phyloP scores from a whole-genome alignment of 768 basidiomycete species.

The Lactarius psammicola region DNA sequence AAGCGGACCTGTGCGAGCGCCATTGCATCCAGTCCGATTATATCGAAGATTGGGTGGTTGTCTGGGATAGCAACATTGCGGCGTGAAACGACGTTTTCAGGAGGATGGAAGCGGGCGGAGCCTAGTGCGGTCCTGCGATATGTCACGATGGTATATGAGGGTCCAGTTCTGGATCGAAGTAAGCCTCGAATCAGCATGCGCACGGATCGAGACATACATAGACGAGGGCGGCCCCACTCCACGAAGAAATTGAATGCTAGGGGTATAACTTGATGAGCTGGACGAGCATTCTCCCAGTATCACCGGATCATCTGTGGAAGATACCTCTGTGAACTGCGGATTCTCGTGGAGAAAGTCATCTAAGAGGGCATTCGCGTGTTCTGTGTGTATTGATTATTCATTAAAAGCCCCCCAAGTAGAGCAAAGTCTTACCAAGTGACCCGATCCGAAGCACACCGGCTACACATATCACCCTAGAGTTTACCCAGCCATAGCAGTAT shows the following conservation, averaged over 20 bases:
- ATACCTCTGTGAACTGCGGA: slow-evolving; percentile 22
- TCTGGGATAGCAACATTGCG: not conserved
- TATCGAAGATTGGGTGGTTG: slow-evolving; percentile 17
- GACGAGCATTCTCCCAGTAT: slow-evolving; percentile 21
- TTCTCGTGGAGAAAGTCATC: slow-evolving; percentile 22
- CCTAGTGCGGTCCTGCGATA: slow-evolving; percentile 24
- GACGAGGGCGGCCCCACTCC: not conserved
- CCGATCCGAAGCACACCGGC: slow-evolving; percentile 22
- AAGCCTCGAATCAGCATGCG: slow-evolving; percentile 1
- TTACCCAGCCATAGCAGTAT: slow-evolving; percentile 28
- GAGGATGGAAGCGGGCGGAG: slow-evolving; percentile 24
- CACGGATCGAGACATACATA: slow-evolving; percentile 2
- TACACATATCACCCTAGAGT: slow-evolving; percentile 20
- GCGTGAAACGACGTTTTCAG: not conserved
- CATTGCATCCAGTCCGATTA: slow-evolving; percentile 14
- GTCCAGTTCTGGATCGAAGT: slow-evolving; percentile 9
- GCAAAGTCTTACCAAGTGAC: slow-evolving; percentile 15
- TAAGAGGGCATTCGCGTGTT: slow-evolving; percentile 13
- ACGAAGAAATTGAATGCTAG: slow-evolving; percentile 14
- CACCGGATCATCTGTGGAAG: slow-evolving; percentile 21
- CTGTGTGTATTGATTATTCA: slow-evolving; percentile 5
- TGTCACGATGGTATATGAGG: slow-evolving; percentile 15
- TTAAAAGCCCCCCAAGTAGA: not conserved
- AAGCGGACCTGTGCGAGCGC: slow-evolving; percentile 20
- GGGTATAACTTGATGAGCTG: slow-evolving; percentile 2